Percentiles rank a stretch among this genome's conserved stretches.
Evolutionary conservation across 2,329 filamentous ascomycete genomes (phyloP).

Genomic region (Talaromyces piceae): DNA sequence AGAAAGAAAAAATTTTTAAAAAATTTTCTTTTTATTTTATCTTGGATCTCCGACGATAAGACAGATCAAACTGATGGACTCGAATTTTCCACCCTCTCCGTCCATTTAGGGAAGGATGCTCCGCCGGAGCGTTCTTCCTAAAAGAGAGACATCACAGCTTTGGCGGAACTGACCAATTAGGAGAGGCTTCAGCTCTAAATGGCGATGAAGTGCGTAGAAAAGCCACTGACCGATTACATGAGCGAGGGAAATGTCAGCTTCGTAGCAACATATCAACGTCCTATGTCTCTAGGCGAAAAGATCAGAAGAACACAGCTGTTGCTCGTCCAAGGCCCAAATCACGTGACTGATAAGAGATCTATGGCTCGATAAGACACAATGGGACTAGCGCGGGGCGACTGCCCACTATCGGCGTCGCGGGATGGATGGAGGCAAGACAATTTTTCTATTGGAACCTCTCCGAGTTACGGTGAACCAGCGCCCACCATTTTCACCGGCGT

Average conservation of each 20-base stretch:
- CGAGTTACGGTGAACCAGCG: conserved; percentile 2
- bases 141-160: neutral
- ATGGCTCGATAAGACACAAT: conserved; percentile 8
- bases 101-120: neutral
- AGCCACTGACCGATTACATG: no score
- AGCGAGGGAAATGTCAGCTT: neutral
- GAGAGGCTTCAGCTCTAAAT: neutral
- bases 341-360: conserved; percentile 11
- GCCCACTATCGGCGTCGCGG: conserved; percentile 2
- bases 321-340: neutral
- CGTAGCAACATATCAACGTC: neutral
- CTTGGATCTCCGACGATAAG: no score
- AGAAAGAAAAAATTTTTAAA: no score
- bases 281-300: neutral
- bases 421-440: conserved; percentile 5
- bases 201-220: neutral
- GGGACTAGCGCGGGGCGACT: conserved; percentile 12
- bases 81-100: no score
- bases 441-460: conserved; percentile 4
- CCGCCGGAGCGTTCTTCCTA: conserved; percentile 7
- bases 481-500: neutral
- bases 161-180: neutral
- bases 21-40: no score
- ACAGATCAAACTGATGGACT: no score
- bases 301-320: neutral